Conservation (phyloP, 345 rosid genomes). For the Syzygium oleosum region DNA sequence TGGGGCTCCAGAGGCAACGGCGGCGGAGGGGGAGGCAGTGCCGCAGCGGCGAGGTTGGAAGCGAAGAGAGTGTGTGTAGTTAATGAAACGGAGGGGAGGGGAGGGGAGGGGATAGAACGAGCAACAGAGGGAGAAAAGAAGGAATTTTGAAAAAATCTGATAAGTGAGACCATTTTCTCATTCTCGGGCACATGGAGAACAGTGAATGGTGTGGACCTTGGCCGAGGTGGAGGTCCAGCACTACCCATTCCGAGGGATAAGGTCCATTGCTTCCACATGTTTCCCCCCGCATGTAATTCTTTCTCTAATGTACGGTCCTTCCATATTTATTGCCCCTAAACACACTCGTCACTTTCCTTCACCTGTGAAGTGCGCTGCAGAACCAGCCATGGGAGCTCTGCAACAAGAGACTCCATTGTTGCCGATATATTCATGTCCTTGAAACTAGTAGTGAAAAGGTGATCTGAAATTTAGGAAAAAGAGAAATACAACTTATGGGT, state of each 20-base stretch:
- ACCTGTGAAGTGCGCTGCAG: not conserved
- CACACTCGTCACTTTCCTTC: not conserved
- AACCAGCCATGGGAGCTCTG: not conserved
- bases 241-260: not conserved
- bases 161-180: not conserved
- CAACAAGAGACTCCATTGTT: not conserved
- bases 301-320: not conserved
- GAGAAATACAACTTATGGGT: slow-evolving; percentile 8
- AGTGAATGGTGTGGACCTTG: not conserved
- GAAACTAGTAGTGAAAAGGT: not conserved
- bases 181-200: not conserved
- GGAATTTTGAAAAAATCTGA: not conserved
- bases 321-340: not conserved
- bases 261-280: not conserved
- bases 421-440: not conserved
- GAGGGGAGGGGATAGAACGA: not conserved
- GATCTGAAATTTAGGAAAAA: not conserved
- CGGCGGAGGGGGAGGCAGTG: not conserved
- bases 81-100: not conserved
- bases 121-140: not conserved
- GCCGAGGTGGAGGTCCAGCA: not conserved
- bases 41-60: not conserved
- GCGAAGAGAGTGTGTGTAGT: not conserved
- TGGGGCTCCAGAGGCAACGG: not conserved
- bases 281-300: not conserved